Conservation (phyloP, 768 basidiomycete species). For the Mycena crocata region DNA sequence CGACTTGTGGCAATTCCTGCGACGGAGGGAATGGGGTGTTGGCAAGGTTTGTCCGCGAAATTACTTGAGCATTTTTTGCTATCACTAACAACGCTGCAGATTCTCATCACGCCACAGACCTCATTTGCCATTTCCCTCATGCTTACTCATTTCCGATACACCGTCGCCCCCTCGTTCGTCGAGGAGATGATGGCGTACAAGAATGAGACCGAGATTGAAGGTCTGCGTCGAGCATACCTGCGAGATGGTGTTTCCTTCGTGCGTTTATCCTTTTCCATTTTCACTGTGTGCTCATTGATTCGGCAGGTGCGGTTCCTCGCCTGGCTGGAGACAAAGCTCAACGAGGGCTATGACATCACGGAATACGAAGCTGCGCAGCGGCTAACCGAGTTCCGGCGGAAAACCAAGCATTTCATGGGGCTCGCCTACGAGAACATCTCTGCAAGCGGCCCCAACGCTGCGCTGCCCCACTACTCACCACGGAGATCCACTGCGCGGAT, state of each 20-base stretch:
- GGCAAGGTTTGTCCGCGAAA: conserved; percentile 65
- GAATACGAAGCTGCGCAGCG: conserved; percentile 94
- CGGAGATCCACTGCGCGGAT: conserved; percentile 72
- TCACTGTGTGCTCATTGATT: conserved; percentile 15
- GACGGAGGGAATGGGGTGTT: conserved; percentile 79
- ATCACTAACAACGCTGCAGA: conserved; percentile 44
- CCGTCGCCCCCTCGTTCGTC: conserved; percentile 74
- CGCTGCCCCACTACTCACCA: conserved; percentile 93
- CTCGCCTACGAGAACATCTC: conserved; percentile 92
- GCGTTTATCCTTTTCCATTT: conserved; percentile 47
- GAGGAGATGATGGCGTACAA: conserved; percentile 89
- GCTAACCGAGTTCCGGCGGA: conserved; percentile 79
- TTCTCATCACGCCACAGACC: conserved; percentile 78
- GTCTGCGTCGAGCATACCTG: conserved; percentile 85
- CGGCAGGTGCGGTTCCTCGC: conserved; percentile 82
- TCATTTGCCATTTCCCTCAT: conserved; percentile 88
- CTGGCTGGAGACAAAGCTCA: conserved; percentile 88
- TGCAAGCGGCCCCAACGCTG: conserved; percentile 91
- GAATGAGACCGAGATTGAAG: conserved; percentile 87
- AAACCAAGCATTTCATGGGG: conserved; percentile 81
- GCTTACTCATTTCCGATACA: conserved; percentile 86
- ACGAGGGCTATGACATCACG: conserved; percentile 82
- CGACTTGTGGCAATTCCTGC: conserved; percentile 82
- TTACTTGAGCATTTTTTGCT: neutral
- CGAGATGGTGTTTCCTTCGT: conserved; percentile 91